These are phyloP conservation scores for Tulasnella sp. DNA, from an alignment of 768 basidiomycete genomes.

Conservation along the genomic window DNA sequence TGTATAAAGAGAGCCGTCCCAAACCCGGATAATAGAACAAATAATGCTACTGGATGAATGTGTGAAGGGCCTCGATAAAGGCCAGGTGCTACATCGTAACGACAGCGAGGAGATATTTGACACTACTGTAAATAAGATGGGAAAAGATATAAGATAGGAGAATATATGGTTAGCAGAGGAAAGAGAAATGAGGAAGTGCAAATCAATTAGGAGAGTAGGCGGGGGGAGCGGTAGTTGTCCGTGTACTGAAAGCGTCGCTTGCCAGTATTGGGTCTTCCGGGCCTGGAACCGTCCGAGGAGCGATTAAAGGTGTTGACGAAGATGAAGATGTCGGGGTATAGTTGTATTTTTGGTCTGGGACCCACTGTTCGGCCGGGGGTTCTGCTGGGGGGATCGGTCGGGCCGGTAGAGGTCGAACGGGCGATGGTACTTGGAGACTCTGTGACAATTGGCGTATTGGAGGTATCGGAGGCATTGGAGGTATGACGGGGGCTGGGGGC, in stretches of 20 bases:
- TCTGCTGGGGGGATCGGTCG: background rate
- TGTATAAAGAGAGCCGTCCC: too few relatives aligned
- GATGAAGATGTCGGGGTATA: background rate
- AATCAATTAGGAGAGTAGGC: background rate
- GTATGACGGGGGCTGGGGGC: background rate
- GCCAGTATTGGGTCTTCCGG: background rate
- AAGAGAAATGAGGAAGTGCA: background rate
- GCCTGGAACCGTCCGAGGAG: background rate
- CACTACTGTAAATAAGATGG: too few relatives aligned
- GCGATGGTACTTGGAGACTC: background rate
- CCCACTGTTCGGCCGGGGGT: too few relatives aligned
- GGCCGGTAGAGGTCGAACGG: background rate
- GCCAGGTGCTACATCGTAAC: too few relatives aligned
- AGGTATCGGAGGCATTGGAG: background rate
- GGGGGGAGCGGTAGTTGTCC: slow-evolving; percentile 1
- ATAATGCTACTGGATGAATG: too few relatives aligned
- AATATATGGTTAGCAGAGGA: background rate
- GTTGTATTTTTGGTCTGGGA: background rate
- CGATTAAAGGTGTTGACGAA: too few relatives aligned
- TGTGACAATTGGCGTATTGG: background rate
- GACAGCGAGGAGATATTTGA: too few relatives aligned
- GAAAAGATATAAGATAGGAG: too few relatives aligned
- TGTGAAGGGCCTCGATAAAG: too few relatives aligned
- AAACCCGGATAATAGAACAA: too few relatives aligned
- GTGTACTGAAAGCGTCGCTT: background rate